Base-by-base conservation (phyloP, 768 basidiomycete genomes). In the Lactarius evosmus region DNA sequence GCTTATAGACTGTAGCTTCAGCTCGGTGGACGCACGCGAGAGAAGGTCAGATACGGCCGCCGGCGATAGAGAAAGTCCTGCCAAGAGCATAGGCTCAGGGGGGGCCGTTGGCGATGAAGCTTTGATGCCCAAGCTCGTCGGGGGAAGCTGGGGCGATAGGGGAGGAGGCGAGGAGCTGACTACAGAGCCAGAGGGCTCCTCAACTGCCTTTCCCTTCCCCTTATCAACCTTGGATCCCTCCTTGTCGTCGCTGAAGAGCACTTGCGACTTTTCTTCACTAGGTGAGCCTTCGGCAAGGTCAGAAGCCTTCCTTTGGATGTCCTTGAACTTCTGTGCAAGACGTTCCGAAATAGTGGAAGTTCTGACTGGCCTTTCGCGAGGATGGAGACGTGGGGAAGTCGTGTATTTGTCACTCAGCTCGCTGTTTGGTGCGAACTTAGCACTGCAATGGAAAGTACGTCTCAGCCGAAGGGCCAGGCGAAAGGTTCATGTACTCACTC, bases 321-420 rank as follows among this genome's bases (percentile, higher is more conserved):
- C 89, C 71, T 85, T 88, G 52, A 97, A 84, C 58, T 93, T 88
- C 66, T 87, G 83, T 2, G 88, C 80, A 69, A 97, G 93, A 57
- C 93, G 87, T 73, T 96, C 94, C 1, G 93, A 88, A 52, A 96
- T 89, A 56, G 88, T 94, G 17, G 85, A 81, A 19, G 88, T 85
- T 22, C 91, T 82, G 58, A 83, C 79, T 1, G 85, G 87, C 33
- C 82, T 75, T 0, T 75, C 70, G 19, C 84, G 83, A 58, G 90
- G 87, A 7, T 79, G 77, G 11, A 86, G 73, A 59, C 83, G 82
- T 11, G 93, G 91, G 19, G 93, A 93, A n/a, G 79, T 82, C 1
- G 93, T 94, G 74, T 89, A 94, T 66, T 84, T 86, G 75, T 95
- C 93, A 38, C 79, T 71, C 16, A 78, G 68, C 56, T 81, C 81